These are phyloP conservation scores for Aspergillus terreus DNA, from an alignment of 2,329 filamentous ascomycete genomes.

Conservation along the genomic window DNA sequence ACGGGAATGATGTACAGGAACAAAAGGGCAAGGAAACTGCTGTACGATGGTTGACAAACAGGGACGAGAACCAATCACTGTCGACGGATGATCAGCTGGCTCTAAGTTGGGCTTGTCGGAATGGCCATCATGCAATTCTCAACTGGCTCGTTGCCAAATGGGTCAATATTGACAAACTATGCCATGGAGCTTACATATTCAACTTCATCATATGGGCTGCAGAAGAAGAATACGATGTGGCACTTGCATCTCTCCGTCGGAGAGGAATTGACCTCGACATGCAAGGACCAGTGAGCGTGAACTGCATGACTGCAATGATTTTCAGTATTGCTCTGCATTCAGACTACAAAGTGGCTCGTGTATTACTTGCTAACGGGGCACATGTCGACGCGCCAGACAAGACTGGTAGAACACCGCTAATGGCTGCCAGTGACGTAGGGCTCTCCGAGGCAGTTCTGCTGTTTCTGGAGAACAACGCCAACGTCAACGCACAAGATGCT, in stretches of 20 bases:
- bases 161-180: slow-evolving; percentile 9
- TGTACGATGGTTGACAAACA: slow-evolving; percentile 16
- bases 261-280: slow-evolving; percentile 17
- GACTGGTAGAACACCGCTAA: slow-evolving; percentile 10
- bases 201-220: slow-evolving; percentile 12
- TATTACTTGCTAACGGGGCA: slow-evolving; percentile 18
- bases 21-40: slow-evolving; percentile 3
- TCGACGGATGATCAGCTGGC: slow-evolving; percentile 3
- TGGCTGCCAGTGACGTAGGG: slow-evolving; percentile 10
- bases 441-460: slow-evolving; percentile 11
- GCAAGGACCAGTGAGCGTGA: neutral
- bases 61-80: slow-evolving; percentile 5
- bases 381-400: slow-evolving; percentile 9
- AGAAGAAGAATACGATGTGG: slow-evolving; percentile 7
- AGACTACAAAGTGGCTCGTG: slow-evolving; percentile 7
- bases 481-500: slow-evolving; percentile 14
- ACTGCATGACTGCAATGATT: slow-evolving; percentile 14
- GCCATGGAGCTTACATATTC: slow-evolving; percentile 4
- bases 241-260: slow-evolving; percentile 12
- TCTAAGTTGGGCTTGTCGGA: slow-evolving; percentile 13
- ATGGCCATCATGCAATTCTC: slow-evolving; percentile 6
- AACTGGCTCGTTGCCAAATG: slow-evolving; percentile 18
- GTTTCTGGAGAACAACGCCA: slow-evolving; percentile 16
- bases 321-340: neutral
- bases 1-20: neutral